Evolutionary conservation across 2,329 filamentous ascomycete species (phyloP), one percentile per base, ranked within the genome.

Genomic region (Hypoxylon sp.): DNA sequence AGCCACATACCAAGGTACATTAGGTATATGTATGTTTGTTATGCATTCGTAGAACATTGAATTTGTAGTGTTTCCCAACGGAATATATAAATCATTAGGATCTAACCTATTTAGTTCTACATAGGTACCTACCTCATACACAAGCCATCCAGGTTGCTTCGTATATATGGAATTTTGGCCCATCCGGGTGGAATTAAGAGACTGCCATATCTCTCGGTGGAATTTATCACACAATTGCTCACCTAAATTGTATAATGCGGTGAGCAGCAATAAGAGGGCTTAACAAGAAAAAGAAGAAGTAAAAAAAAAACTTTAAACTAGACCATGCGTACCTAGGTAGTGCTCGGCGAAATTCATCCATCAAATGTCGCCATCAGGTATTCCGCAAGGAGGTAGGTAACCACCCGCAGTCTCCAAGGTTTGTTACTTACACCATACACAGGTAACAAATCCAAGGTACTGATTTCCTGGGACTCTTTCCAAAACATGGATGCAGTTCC

Each of bases 351-450:
- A 67, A 69, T 66, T 52, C 25, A 63, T 67, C 63, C 56, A 53
- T 56, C 60, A 67, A 32, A 69, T 69, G 67, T 67, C 67, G 63
- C 63, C 60, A 69, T 69, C 60, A 60, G 38, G 52, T 55, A 62
- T 59, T 63, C 60, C 50, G 59, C 48, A 60, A 58, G 21, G 49
- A 28, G 3, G 25, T 28, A 30, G 28, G 28, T 30, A 30, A 30
- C 28, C 2, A 30, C 28, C 9, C 9, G 34, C 57, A 52, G 34
- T 30, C 13, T 49, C 30, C 38, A 19, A 19, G 17, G 17, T 28
- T 28, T 41, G 21, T 57, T 51, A 61, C 57, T 58, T 65, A 52
- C 62, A 65, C 59, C 59, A 57, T 34, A 62, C 59, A 57, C 30
- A 62, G 46, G 65, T 66, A 56, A 61, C 65, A 56, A 62, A 59